phyloP scores from a whole-genome alignment of 768 basidiomycete species.

The Boletales sp. region DNA sequence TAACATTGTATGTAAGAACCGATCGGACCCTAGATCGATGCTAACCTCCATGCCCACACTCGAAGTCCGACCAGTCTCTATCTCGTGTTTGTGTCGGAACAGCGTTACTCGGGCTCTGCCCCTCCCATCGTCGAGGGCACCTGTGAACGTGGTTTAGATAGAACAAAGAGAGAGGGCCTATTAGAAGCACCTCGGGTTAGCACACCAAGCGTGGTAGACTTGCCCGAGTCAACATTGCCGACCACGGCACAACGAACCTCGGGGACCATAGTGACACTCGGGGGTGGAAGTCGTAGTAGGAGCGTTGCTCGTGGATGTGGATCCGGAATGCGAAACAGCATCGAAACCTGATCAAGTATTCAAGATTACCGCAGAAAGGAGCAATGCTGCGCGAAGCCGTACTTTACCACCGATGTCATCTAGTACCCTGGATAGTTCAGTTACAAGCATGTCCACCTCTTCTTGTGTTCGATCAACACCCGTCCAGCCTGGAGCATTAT shows the following conservation, averaged over 20 bases:
- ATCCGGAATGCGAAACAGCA: constrained; percentile 46
- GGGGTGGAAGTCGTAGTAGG: constrained; percentile 72
- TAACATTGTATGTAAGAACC: not conserved
- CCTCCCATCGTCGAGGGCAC: constrained; percentile 76
- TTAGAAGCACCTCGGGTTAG: constrained; percentile 73
- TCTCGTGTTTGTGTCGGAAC: constrained; percentile 96
- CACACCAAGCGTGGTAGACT: constrained; percentile 92
- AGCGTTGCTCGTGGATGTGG: constrained; percentile 55
- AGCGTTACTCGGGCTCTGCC: constrained; percentile 82
- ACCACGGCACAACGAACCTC: constrained; percentile 96
- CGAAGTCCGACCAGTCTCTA: constrained; percentile 93
- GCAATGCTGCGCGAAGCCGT: constrained; percentile 1
- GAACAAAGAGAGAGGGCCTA: constrained; percentile 18
- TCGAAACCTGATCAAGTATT: constrained; percentile 43
- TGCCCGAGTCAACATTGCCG: constrained; percentile 93
- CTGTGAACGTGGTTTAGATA: constrained; percentile 32
- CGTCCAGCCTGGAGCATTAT: constrained; percentile 49
- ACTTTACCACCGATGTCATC: constrained; percentile 86
- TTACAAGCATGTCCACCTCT: constrained; percentile 48
- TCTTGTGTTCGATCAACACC: constrained; percentile 49
- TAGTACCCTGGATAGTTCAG: constrained; percentile 44
- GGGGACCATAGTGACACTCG: constrained; percentile 70
- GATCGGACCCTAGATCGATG: not conserved
- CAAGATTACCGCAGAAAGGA: not conserved
- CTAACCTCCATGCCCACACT: constrained; percentile 95